Conservation (phyloP, 2,329 filamentous ascomycete species). For the Pseudocercospora macadamiae region DNA sequence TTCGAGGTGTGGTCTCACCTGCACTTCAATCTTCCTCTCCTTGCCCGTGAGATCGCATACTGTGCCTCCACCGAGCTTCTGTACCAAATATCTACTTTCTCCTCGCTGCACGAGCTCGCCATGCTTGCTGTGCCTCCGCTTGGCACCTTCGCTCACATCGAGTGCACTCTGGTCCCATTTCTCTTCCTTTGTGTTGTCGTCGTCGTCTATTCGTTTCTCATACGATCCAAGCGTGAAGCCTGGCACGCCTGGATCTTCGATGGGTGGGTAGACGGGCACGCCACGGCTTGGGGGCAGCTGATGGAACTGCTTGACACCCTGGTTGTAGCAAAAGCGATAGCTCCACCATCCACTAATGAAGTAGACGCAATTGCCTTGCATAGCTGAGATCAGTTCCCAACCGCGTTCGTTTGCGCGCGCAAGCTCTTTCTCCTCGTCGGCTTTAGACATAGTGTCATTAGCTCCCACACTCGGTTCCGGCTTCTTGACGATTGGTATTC, state of each 20-base stretch:
- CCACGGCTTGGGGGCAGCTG: slow-evolving; percentile 72
- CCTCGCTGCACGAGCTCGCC: slow-evolving; percentile 72
- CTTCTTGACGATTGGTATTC: slow-evolving; percentile 71
- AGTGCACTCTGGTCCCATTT: slow-evolving; percentile 34
- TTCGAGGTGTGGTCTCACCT: slow-evolving; percentile 46
- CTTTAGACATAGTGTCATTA: slow-evolving; percentile 43
- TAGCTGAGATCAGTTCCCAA: slow-evolving; percentile 75
- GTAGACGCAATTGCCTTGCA: slow-evolving; percentile 82
- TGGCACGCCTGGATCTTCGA: slow-evolving; percentile 73
- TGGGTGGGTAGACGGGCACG: slow-evolving; percentile 69
- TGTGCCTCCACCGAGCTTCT: slow-evolving; percentile 77
- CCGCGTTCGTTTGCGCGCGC: slow-evolving; percentile 75
- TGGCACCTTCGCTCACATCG: slow-evolving; percentile 35
- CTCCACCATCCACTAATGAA: slow-evolving; percentile 91
- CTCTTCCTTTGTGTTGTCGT: slow-evolving; percentile 32
- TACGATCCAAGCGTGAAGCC: slow-evolving; percentile 77
- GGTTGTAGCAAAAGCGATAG: slow-evolving; percentile 90
- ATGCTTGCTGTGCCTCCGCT: slow-evolving; percentile 41
- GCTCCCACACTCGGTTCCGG: slow-evolving; percentile 36
- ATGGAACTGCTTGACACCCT: slow-evolving; percentile 87
- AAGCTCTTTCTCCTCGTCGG: slow-evolving; percentile 79
- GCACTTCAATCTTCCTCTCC: slow-evolving; percentile 81
- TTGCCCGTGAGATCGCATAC: slow-evolving; percentile 83
- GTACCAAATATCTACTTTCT: slow-evolving; percentile 82
- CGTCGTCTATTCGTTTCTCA: slow-evolving; percentile 30